Conservation (phyloP, 202 grass and related monocot species). For the Hordeum pubiflorum region DNA sequence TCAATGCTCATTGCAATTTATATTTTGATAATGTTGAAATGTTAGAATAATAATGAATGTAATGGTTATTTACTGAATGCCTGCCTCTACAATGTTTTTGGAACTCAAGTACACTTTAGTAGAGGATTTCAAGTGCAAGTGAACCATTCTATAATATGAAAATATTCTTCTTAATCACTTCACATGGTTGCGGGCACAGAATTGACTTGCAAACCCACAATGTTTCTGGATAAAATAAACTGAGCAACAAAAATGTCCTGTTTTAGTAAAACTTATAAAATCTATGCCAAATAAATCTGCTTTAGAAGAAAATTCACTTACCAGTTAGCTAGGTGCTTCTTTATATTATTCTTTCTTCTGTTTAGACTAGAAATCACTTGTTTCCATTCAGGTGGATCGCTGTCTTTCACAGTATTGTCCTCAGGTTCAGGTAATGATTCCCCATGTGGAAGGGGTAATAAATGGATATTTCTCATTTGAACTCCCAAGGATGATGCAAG, state of each 20-base stretch:
- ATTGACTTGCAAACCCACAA: not conserved
- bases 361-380: constrained; percentile 51
- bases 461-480: constrained; percentile 76
- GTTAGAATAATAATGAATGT: not conserved
- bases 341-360: constrained; percentile 53
- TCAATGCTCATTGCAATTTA: not conserved
- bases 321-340: constrained; percentile 69
- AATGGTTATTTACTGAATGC: not conserved
- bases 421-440: constrained; percentile 19
- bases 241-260: not conserved
- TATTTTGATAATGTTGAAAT: constrained; percentile 6
- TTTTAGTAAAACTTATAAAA: constrained; percentile 10
- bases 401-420: constrained; percentile 22
- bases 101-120: not conserved
- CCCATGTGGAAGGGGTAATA: constrained; percentile 52
- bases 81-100: not conserved
- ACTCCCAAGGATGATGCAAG: constrained; percentile 89
- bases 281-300: constrained; percentile 5
- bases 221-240: not conserved
- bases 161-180: constrained; percentile 19
- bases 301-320: constrained; percentile 12
- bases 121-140: not conserved
- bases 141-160: constrained; percentile 6
- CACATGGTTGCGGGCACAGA: not conserved
- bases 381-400: constrained; percentile 57